These are phyloP conservation scores for Bruguiera gymnorhiza DNA, from an alignment of 345 rosid species.

Conservation along the genomic window DNA sequence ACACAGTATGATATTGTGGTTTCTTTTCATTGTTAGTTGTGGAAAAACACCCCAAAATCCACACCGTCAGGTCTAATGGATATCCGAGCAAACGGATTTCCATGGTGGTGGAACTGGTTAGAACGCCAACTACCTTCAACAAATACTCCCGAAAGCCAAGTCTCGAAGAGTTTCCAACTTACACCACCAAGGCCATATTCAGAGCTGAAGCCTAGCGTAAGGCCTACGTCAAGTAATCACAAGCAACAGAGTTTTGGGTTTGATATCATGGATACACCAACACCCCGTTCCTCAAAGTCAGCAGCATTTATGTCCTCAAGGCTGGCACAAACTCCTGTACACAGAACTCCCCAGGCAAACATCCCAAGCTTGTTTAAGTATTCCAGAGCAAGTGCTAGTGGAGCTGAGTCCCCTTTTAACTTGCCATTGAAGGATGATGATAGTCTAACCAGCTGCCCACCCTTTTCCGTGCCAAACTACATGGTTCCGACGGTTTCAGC, in stretches of 20 bases:
- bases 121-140: slow-evolving; percentile 57
- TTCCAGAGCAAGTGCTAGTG: slow-evolving; percentile 58
- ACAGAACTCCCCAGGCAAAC: slow-evolving; percentile 34
- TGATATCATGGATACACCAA: slow-evolving; percentile 57
- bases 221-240: slow-evolving; percentile 42
- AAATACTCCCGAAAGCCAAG: slow-evolving; percentile 44
- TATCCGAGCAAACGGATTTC: slow-evolving; percentile 55
- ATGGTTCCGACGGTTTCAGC: slow-evolving; percentile 83
- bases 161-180: slow-evolving; percentile 36
- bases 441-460: slow-evolving; percentile 87
- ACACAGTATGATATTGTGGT: background rate
- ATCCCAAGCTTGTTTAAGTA: slow-evolving; percentile 50
- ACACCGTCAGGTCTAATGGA: slow-evolving; percentile 38
- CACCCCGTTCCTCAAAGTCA: slow-evolving; percentile 78
- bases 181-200: slow-evolving; percentile 58
- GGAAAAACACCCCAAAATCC: slow-evolving; percentile 58
- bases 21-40: slow-evolving; percentile 34
- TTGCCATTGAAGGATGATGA: slow-evolving; percentile 76
- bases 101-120: slow-evolving; percentile 99
- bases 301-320: slow-evolving; percentile 41
- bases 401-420: slow-evolving; percentile 52
- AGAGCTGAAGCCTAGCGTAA: slow-evolving; percentile 52
- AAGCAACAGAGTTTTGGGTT: slow-evolving; percentile 41
- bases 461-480: slow-evolving; percentile 83
- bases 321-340: slow-evolving; percentile 44